A percentile compares a stretch with the other conserved stretches of the same genome.
These are phyloP conservation scores for Tetragonia tetragonoides DNA, from an alignment of 148 eudicot species.

Conservation along the genomic window DNA sequence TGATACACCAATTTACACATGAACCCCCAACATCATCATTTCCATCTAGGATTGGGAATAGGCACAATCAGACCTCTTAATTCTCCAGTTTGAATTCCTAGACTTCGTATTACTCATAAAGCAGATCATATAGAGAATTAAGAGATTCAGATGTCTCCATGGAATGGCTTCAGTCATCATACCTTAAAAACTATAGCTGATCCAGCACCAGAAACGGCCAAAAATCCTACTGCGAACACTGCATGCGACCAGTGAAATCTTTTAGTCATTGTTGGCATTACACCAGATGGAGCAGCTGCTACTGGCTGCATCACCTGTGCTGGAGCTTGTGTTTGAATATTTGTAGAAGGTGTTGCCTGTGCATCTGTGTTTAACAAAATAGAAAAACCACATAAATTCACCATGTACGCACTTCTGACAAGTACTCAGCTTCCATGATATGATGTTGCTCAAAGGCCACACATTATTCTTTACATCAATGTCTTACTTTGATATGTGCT, in stretches of 20 bases:
- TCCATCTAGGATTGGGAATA: not conserved
- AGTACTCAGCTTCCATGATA: not conserved
- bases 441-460: no score
- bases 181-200: conserved; percentile 80
- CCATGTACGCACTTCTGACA: not conserved
- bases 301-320: conserved; percentile 55
- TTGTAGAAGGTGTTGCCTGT: conserved; percentile 47
- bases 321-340: conserved; percentile 46
- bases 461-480: not conserved
- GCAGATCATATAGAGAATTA: not conserved
- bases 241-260: conserved; percentile 87
- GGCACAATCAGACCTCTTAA: not conserved
- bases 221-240: conserved; percentile 66
- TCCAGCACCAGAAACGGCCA: conserved; percentile 90
- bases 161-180: conserved; percentile 12
- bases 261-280: conserved; percentile 38
- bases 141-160: not conserved
- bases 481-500: conserved; percentile 57
- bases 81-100: not conserved
- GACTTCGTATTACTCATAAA: not conserved
- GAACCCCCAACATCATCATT: no score
- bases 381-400: conserved; percentile 15
- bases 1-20: not conserved
- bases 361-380: conserved; percentile 39
- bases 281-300: conserved; percentile 42